Evolutionary conservation across 2,329 filamentous ascomycete genomes (phyloP).

Genomic region (Microcera coccophila): DNA sequence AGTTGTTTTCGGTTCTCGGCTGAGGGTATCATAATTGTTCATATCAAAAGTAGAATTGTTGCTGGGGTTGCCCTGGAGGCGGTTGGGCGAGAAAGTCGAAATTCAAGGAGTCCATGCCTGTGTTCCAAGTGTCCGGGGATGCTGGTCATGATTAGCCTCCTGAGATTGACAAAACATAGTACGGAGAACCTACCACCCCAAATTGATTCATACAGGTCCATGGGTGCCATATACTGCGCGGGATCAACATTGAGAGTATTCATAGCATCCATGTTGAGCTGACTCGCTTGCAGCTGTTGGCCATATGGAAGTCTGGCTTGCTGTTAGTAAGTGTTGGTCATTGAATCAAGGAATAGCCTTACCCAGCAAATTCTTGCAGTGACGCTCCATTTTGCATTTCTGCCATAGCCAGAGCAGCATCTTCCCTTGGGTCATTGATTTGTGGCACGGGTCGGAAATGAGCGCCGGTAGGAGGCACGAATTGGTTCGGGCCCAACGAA

Average conservation of each 20-base stretch:
- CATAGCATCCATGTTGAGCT: conserved; percentile 42
- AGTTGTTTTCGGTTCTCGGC: neutral
- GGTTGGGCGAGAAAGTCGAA: conserved; percentile 60
- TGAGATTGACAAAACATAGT: neutral
- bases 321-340: conserved; percentile 11
- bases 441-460: conserved; percentile 27
- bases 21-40: neutral
- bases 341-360: conserved; percentile 10
- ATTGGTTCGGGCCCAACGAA: conserved; percentile 23
- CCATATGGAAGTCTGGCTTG: conserved; percentile 34
- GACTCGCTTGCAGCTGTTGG: conserved; percentile 34
- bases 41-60: conserved; percentile 54
- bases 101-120: conserved; percentile 53
- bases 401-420: conserved; percentile 62
- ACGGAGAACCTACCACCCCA: conserved; percentile 54
- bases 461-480: conserved; percentile 19
- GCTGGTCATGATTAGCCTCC: conserved; percentile 37
- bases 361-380: conserved; percentile 45
- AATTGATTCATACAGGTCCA: conserved; percentile 66
- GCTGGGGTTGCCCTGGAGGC: conserved; percentile 54
- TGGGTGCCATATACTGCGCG: conserved; percentile 58
- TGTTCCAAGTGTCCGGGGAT: conserved; percentile 57
- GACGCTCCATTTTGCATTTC: conserved; percentile 57
- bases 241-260: conserved; percentile 52
- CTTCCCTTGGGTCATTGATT: conserved; percentile 52